Percentiles rank a stretch among this genome's conserved stretches.
Evolutionary conservation across 305 asterid species (phyloP).

Genomic region (Fraxinus velutina): DNA sequence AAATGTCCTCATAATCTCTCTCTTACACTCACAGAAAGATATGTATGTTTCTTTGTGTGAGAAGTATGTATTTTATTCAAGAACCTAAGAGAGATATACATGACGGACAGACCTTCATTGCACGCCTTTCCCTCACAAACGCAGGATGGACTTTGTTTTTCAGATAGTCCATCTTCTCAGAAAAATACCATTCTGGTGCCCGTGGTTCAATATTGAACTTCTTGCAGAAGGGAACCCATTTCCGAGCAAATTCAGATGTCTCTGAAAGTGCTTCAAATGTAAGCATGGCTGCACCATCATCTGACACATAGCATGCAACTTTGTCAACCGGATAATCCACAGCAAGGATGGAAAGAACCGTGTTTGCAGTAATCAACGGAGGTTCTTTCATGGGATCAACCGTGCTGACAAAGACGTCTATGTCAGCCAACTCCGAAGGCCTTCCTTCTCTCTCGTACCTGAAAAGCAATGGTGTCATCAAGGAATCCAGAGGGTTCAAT

Average conservation of each 20-base stretch:
- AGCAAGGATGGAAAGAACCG: slow-evolving; percentile 82
- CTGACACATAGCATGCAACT: slow-evolving; percentile 80
- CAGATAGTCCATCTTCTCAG: slow-evolving; percentile 69
- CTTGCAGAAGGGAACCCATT: slow-evolving; percentile 90
- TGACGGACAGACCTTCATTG: slow-evolving; percentile 58
- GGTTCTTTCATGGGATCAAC: slow-evolving; percentile 95
- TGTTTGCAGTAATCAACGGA: slow-evolving; percentile 83
- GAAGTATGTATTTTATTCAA: not conserved
- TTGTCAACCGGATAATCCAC: slow-evolving; percentile 83
- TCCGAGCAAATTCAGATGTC: slow-evolving; percentile 73
- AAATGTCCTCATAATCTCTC: slow-evolving; percentile 2
- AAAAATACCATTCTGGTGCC: slow-evolving; percentile 87
- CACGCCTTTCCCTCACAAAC: slow-evolving; percentile 79
- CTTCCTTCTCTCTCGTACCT: slow-evolving; percentile 85
- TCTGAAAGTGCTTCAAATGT: slow-evolving; percentile 82
- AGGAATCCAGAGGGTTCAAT: not conserved
- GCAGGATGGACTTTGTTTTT: slow-evolving; percentile 79
- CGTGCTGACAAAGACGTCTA: slow-evolving; percentile 79
- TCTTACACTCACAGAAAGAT: not conserved
- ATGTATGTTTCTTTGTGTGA: not conserved
- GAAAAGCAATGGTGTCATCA: not conserved
- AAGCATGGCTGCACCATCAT: slow-evolving; percentile 95
- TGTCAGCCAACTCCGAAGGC: slow-evolving; percentile 60
- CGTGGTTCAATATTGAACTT: slow-evolving; percentile 78
- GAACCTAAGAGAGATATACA: not conserved